Evolutionary conservation across 2,329 filamentous ascomycete genomes (phyloP).

Genomic region (Penicillium polonicum): DNA sequence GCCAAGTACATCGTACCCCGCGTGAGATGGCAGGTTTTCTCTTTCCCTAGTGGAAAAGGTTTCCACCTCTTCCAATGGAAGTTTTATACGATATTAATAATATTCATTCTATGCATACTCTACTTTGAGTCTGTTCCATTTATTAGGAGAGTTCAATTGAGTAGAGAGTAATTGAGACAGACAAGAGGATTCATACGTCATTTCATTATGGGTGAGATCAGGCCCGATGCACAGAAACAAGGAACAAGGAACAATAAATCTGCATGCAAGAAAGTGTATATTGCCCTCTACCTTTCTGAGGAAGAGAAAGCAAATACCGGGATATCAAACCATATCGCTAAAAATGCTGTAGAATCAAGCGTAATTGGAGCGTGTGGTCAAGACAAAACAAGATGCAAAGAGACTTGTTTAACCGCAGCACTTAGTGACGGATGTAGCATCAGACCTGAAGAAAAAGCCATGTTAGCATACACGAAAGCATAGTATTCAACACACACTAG

Average conservation of each 20-base stretch:
- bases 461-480: neutral
- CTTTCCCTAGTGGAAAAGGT: neutral
- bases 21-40: neutral
- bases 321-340: neutral
- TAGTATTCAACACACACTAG: too few species aligned
- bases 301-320: neutral
- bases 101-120: neutral
- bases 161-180: neutral
- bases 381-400: neutral
- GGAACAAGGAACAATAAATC: neutral
- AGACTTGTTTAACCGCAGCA: constrained; percentile 1
- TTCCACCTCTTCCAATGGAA: neutral
- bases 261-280: neutral
- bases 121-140: neutral
- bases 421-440: neutral
- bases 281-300: neutral
- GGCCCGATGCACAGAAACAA: neutral
- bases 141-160: neutral
- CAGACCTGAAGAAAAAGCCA: neutral
- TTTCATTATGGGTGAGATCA: neutral
- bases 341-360: neutral
- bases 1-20: neutral
- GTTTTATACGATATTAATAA: neutral
- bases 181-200: neutral
- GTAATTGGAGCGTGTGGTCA: neutral